Base-by-base conservation (phyloP, 2,329 filamentous ascomycete species). In the Ramularia endophylla region DNA sequence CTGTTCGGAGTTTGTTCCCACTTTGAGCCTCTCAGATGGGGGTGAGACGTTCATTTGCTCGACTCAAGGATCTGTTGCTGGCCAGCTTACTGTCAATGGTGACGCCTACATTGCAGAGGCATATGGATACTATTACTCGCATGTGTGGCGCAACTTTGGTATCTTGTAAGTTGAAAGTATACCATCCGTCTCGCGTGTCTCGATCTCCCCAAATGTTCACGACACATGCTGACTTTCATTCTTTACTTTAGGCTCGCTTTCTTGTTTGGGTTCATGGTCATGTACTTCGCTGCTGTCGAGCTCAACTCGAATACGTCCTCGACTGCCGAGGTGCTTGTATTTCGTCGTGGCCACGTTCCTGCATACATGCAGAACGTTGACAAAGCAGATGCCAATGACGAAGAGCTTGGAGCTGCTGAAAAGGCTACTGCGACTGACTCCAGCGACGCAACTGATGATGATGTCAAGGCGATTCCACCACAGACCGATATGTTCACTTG, bases 251-350 rank as follows among this genome's bases (percentile, higher is more conserved):
- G n/a, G n/a, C n/a, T 81, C 12, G 81, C 61, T 0, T 85, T 86
- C 60, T 62, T 82, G 38, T 51, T 84, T 20, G 76, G 72, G 40
- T 85, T 86, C 65, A 75, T 81, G 64, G 43, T 62, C 3, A 51
- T 81, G 1, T 85, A 87, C 62, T 74, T 86, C 37, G 33, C 75
- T 12, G 76, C 77, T 0, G 73, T 75, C 0, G 83, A 87, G 55
- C 50, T 83, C 51, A 84, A 84, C 22, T 80, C 81, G 0, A 69
- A 74, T 1, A 77, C 74, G 0, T 66, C 69, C 2, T 83, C 77
- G 38, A 80, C 75, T 1, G 83, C 80, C 0, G 83, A 88, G 55
- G 75, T 80, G 1, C 72, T 88, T 1, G 78, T 87, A 8, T 87
- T 85, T 51, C 50, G 60, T 16, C 52, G 57, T 16, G 67, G 67